Evolutionary conservation across 1,139 yeast species (phyloP).

Genomic region (Martiniozyma asiatica): DNA sequence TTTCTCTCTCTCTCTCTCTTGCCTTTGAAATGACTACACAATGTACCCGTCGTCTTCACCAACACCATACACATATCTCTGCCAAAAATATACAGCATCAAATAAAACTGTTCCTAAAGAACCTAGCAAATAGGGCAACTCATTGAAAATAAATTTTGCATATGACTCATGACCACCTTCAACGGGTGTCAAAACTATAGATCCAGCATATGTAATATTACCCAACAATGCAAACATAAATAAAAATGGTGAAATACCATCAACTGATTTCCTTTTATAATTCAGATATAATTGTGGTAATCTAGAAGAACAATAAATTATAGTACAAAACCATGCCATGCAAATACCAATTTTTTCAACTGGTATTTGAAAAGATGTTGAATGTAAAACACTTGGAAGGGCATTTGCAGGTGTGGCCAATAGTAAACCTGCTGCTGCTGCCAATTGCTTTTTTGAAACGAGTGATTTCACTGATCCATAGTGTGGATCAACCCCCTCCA

Average conservation of each 20-base stretch:
- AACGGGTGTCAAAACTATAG: slow-evolving; percentile 34
- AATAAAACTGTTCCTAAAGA: slow-evolving; percentile 78
- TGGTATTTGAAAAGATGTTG: no score
- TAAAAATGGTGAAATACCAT: slow-evolving; percentile 72
- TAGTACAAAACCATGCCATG: slow-evolving; percentile 74
- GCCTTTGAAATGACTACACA: no score
- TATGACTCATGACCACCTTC: slow-evolving; percentile 23
- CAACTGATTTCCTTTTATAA: slow-evolving; percentile 66
- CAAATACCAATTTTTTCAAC: slow-evolving; percentile 31
- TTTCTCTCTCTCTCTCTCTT: no score
- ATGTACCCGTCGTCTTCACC: background rate
- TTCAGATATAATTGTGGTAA: slow-evolving; percentile 79
- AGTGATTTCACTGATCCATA: no score
- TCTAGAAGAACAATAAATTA: slow-evolving; percentile 64
- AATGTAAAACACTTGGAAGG: background rate
- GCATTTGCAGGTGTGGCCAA: slow-evolving; percentile 4
- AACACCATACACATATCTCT: slow-evolving; percentile 26
- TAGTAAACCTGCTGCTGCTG: slow-evolving; percentile 5
- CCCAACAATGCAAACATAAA: slow-evolving; percentile 74
- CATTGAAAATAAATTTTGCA: slow-evolving; percentile 47
- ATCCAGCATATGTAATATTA: slow-evolving; percentile 62
- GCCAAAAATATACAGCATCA: slow-evolving; percentile 67
- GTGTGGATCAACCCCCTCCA: no score
- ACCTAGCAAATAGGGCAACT: slow-evolving; percentile 75
- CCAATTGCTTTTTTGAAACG: no score